These are phyloP conservation scores for Simmondsia chinensis DNA, from an alignment of 148 eudicot species.

Conservation along the genomic window DNA sequence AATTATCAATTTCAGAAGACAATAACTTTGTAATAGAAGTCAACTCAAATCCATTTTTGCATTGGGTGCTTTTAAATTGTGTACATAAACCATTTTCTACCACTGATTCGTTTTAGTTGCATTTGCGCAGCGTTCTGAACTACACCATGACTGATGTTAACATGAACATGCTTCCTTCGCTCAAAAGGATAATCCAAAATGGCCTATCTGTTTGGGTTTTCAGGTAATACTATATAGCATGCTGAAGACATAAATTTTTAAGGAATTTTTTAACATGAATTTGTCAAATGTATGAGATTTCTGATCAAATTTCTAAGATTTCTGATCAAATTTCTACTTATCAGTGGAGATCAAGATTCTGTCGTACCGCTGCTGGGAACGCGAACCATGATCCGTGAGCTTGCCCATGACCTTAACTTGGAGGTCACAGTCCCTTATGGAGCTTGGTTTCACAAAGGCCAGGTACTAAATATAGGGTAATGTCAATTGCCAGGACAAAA, in stretches of 20 bases:
- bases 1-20: no score
- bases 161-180: slow-evolving; percentile 58
- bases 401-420: slow-evolving; percentile 54
- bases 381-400: slow-evolving; percentile 53
- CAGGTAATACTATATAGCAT: no score
- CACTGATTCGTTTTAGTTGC: neutral
- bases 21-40: no score
- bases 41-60: no score
- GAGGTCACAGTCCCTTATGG: slow-evolving; percentile 60
- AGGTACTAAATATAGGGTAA: slow-evolving; percentile 20
- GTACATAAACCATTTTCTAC: no score
- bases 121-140: slow-evolving; percentile 32
- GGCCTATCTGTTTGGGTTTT: slow-evolving; percentile 58
- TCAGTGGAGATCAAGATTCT: slow-evolving; percentile 76
- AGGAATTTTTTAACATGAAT: no score
- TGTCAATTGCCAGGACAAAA: no score
- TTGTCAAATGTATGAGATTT: neutral
- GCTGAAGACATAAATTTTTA: no score
- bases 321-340: neutral
- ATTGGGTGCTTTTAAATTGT: no score
- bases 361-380: slow-evolving; percentile 73
- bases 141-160: slow-evolving; percentile 43
- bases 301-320: neutral
- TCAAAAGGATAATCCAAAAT: slow-evolving; percentile 42
- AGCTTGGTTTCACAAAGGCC: slow-evolving; percentile 70